A percentile compares a stretch with the other conserved stretches of the same genome.
Conservation (phyloP, 169 alveolate species). For the Eimeria praecox region DNA sequence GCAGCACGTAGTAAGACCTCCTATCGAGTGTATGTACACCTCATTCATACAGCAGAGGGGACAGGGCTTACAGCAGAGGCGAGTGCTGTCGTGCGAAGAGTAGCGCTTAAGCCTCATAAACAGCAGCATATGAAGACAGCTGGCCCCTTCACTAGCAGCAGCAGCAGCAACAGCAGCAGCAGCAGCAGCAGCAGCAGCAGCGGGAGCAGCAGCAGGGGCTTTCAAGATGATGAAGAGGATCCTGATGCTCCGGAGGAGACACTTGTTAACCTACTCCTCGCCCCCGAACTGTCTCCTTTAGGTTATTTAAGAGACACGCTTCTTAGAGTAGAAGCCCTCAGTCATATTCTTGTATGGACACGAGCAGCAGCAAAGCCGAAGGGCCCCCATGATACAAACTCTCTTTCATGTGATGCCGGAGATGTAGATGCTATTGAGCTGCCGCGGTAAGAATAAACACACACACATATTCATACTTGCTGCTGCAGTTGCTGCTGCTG, state of each 20-base stretch:
- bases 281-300: constrained; percentile 10
- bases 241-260: constrained; percentile 24
- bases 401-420: constrained; percentile 4
- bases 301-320: constrained; percentile 18
- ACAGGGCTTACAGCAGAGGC: constrained; percentile 50
- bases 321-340: constrained; percentile 48
- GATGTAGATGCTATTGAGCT: constrained; percentile 64
- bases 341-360: constrained; percentile 76
- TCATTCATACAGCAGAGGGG: constrained; percentile 53
- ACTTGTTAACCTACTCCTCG: constrained; percentile 49
- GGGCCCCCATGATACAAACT: constrained; percentile 7
- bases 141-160: background rate
- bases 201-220: constrained; percentile 47
- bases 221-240: constrained; percentile 22
- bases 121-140: background rate
- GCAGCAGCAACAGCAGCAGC: constrained; percentile 20
- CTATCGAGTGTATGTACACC: constrained; percentile 31
- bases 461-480: background rate
- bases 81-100: constrained; percentile 56
- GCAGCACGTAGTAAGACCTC: background rate
- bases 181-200: constrained; percentile 34
- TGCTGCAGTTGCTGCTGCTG: background rate
- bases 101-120: background rate
- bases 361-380: background rate
- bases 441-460: constrained; percentile 51